phyloP scores from a whole-genome alignment of 495 filamentous ascomycete genomes.

The Xeromyces bisporus region DNA sequence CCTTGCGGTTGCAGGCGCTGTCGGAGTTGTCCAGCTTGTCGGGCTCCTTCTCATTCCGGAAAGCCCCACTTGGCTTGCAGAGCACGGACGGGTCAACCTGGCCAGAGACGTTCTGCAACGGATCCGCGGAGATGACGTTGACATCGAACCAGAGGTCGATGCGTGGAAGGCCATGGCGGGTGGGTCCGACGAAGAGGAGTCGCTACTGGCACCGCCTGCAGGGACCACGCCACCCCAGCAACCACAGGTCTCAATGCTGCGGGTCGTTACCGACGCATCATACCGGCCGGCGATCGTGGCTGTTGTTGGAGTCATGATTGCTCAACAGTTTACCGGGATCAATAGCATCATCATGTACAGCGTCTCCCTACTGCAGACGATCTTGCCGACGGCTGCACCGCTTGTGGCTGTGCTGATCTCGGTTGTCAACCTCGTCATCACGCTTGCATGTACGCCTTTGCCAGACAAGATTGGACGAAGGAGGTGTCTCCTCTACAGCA shows the following conservation, averaged over 20 bases:
- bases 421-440: conserved; percentile 69
- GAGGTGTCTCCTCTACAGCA: conserved; percentile 59
- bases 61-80: conserved; percentile 71
- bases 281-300: conserved; percentile 67
- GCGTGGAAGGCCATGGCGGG: conserved; percentile 39
- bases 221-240: conserved; percentile 11
- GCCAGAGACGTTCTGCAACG: conserved; percentile 53
- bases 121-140: conserved; percentile 50
- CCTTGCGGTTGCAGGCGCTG: conserved; percentile 49
- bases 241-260: conserved; percentile 45
- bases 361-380: conserved; percentile 61
- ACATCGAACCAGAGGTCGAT: conserved; percentile 59
- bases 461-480: conserved; percentile 80
- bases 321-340: conserved; percentile 83
- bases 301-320: conserved; percentile 78
- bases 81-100: conserved; percentile 38
- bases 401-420: conserved; percentile 74
- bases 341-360: conserved; percentile 98
- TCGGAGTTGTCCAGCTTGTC: conserved; percentile 47
- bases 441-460: conserved; percentile 59
- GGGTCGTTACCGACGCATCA: conserved; percentile 42
- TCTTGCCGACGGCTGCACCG: conserved; percentile 61
- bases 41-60: conserved; percentile 61
- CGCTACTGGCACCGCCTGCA: conserved; percentile 25
- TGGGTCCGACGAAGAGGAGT: conserved; percentile 26